Evolutionary conservation across 2,329 filamentous ascomycete species (phyloP).

Genomic region (Macrophomina tecta): DNA sequence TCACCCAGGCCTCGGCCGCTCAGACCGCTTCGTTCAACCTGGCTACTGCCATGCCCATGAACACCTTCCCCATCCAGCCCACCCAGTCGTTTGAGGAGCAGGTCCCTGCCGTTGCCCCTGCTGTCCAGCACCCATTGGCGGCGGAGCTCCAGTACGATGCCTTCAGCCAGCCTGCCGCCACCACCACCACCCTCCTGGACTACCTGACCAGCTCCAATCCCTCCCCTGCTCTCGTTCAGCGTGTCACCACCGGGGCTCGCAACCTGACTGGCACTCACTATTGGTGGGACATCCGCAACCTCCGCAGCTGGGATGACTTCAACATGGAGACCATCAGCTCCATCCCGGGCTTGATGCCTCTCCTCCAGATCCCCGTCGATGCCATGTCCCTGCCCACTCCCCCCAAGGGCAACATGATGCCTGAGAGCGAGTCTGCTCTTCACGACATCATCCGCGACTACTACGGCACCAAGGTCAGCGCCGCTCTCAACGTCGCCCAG

Average conservation of each 20-base stretch:
- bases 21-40: constrained; percentile 41
- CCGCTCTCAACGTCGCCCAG: constrained; percentile 78
- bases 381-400: constrained; percentile 66
- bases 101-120: constrained; percentile 43
- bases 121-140: constrained; percentile 52
- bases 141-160: constrained; percentile 47
- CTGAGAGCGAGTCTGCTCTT: constrained; percentile 79
- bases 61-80: constrained; percentile 37
- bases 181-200: constrained; percentile 73
- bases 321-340: constrained; percentile 72
- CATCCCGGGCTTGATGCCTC: constrained; percentile 73
- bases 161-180: constrained; percentile 44
- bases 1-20: constrained; percentile 47
- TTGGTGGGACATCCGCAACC: constrained; percentile 94
- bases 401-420: constrained; percentile 62
- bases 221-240: constrained; percentile 79
- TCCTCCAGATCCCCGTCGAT: constrained; percentile 69
- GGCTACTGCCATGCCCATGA: constrained; percentile 47
- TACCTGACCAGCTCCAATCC: constrained; percentile 84
- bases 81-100: constrained; percentile 28
- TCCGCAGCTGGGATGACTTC: constrained; percentile 84
- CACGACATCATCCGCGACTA: constrained; percentile 76
- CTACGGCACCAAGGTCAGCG: constrained; percentile 87
- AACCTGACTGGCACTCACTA: constrained; percentile 75
- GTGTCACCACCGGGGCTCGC: constrained; percentile 73